A percentile compares a stretch with the other conserved stretches of the same genome.
Evolutionary conservation across 1,284 basidiomycete species (phyloP).

Genomic region (Moesziomyces sp.): DNA sequence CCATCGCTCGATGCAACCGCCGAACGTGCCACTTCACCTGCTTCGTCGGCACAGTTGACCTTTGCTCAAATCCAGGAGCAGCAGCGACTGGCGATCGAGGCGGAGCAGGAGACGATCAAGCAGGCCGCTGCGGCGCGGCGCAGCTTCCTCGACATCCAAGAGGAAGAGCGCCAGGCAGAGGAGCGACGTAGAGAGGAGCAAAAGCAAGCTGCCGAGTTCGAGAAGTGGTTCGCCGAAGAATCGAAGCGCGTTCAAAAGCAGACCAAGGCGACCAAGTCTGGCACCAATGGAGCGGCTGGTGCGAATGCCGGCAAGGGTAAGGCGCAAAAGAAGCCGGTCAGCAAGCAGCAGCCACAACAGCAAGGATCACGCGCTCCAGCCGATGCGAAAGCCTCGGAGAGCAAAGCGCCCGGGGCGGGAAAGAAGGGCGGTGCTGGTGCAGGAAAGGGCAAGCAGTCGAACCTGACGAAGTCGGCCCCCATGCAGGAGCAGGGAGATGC

Average conservation of each 20-base stretch:
- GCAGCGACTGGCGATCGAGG: slow-evolving; percentile 44
- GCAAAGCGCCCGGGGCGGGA: slow-evolving; percentile 17
- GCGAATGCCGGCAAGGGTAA: slow-evolving; percentile 20
- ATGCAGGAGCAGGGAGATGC: slow-evolving; percentile 1
- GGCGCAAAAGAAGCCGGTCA: slow-evolving; percentile 21
- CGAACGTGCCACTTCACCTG: slow-evolving; percentile 6
- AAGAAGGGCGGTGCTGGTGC: slow-evolving; percentile 16
- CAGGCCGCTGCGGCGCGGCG: slow-evolving; percentile 32
- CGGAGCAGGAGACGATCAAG: slow-evolving; percentile 37
- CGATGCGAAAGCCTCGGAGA: slow-evolving; percentile 7
- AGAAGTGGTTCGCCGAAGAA: slow-evolving; percentile 66
- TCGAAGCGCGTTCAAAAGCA: slow-evolving; percentile 54
- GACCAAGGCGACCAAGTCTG: slow-evolving; percentile 17
- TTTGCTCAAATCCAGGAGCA: slow-evolving; percentile 64
- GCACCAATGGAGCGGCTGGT: not conserved
- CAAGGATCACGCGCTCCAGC: not conserved
- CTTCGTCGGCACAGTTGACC: slow-evolving; percentile 34
- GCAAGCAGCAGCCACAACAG: slow-evolving; percentile 13
- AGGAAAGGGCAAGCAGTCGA: slow-evolving; percentile 12
- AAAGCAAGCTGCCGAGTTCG: slow-evolving; percentile 61
- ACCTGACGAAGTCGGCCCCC: not conserved
- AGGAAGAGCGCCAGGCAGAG: slow-evolving; percentile 54
- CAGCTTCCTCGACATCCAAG: slow-evolving; percentile 61
- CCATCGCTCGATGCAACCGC: slow-evolving; percentile 6
- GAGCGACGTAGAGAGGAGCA: slow-evolving; percentile 54